phyloP scores from a whole-genome alignment of 164 flowering plant species.

The Vitis cinerea region DNA sequence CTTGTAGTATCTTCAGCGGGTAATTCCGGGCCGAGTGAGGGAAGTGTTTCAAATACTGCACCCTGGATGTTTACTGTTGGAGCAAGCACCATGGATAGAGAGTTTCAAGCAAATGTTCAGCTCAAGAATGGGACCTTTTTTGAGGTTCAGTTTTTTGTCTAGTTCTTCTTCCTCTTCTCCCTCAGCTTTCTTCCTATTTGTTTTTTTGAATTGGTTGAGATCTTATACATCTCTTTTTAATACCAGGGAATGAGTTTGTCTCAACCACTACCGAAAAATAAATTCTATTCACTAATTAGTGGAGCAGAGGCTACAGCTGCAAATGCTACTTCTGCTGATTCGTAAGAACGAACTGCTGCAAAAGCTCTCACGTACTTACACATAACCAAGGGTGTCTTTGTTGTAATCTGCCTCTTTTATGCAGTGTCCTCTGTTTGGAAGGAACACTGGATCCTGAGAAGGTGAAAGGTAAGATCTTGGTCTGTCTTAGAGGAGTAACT shows the following conservation, averaged over 20 bases:
- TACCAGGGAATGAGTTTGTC: slow-evolving; percentile 56
- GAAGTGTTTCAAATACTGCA: slow-evolving; percentile 36
- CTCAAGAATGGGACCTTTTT: slow-evolving; percentile 31
- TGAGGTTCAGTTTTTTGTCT: slow-evolving; percentile 18
- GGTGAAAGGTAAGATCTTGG: slow-evolving; percentile 62
- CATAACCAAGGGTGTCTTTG: not conserved
- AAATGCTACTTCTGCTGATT: slow-evolving; percentile 26
- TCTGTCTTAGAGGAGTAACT: slow-evolving; percentile 47
- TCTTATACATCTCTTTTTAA: not conserved
- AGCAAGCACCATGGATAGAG: slow-evolving; percentile 64
- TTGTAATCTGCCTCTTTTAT: not conserved
- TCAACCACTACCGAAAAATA: slow-evolving; percentile 15
- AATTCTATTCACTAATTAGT: slow-evolving; percentile 38
- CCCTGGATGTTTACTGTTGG: slow-evolving; percentile 73
- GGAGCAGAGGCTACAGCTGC: slow-evolving; percentile 30
- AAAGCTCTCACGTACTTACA: too few species aligned
- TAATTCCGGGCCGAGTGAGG: slow-evolving; percentile 38
- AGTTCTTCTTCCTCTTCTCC: not conserved
- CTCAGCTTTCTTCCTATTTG: not conserved
- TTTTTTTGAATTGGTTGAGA: too few species aligned
- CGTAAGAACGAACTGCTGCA: slow-evolving; percentile 30
- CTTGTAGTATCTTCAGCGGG: slow-evolving; percentile 51
- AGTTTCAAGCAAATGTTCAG: slow-evolving; percentile 30
- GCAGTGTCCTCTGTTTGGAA: slow-evolving; percentile 30
- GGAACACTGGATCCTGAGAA: slow-evolving; percentile 48